These are phyloP conservation scores for Pouteria glomerata DNA, from an alignment of 148 eudicot genomes.

Conservation along the genomic window DNA sequence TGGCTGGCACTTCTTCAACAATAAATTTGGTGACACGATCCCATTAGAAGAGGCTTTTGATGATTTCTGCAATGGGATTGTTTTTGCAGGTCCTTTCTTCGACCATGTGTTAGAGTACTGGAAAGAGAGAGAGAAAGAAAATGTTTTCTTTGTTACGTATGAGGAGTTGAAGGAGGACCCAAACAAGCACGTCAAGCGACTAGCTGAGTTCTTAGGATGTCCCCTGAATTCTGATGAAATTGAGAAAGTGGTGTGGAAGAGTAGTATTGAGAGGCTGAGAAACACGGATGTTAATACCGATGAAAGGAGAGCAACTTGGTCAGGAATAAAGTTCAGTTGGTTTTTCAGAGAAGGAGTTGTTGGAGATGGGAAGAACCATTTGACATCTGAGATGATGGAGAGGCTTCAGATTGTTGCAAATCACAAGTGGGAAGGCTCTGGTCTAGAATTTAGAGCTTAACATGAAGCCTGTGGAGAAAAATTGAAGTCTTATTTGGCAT, in stretches of 20 bases:
- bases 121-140: not conserved
- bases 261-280: conserved; percentile 13
- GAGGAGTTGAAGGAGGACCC: conserved; percentile 16
- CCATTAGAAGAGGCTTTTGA: conserved; percentile 1
- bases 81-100: conserved; percentile 8
- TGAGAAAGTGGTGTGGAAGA: conserved; percentile 5
- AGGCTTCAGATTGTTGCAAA: not conserved
- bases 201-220: conserved; percentile 13
- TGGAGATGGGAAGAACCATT: too few relatives aligned
- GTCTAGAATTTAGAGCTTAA: not conserved
- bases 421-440: conserved; percentile 9
- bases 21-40: not conserved
- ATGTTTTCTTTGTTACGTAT: conserved; percentile 13
- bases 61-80: conserved; percentile 1
- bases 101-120: too few relatives aligned
- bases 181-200: not conserved
- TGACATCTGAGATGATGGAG: conserved; percentile 13
- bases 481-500: not conserved
- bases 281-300: conserved; percentile 9
- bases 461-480: not conserved
- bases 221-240: conserved; percentile 6
- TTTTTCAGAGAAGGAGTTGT: too few relatives aligned
- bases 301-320: not conserved
- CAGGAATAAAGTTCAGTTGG: not conserved
- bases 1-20: not conserved